Percentiles rank a stretch among this genome's conserved stretches.
These are phyloP conservation scores for Clitopilus passeckerianus DNA, from an alignment of 768 basidiomycete genomes.

Conservation along the genomic window DNA sequence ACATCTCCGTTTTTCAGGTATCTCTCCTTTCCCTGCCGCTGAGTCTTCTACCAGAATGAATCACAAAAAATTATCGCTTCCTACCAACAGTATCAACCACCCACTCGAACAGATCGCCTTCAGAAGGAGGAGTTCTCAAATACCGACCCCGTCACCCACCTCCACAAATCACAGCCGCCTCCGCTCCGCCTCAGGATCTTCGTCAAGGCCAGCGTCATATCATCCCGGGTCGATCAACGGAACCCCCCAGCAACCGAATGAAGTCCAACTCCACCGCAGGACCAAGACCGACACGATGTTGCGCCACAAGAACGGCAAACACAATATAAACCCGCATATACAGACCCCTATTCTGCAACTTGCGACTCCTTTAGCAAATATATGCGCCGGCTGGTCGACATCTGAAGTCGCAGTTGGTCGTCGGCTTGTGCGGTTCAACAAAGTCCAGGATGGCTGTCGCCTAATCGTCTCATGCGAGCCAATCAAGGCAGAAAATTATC, in stretches of 20 bases:
- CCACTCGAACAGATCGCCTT: constrained; percentile 22
- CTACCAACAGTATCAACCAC: constrained; percentile 17
- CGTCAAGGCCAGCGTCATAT: constrained; percentile 15
- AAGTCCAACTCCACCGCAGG: constrained; percentile 35
- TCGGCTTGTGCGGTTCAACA: constrained; percentile 82
- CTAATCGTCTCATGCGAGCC: constrained; percentile 78
- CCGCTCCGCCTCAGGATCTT: constrained; percentile 9
- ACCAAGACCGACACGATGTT: constrained; percentile 37
- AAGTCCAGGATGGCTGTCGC: constrained; percentile 69
- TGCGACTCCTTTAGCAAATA: constrained; percentile 46
- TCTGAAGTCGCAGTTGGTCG: constrained; percentile 68
- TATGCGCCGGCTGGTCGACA: constrained; percentile 55
- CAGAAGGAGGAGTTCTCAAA: constrained; percentile 33
- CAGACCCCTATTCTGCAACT: constrained; percentile 60
- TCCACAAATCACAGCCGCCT: constrained; percentile 28
- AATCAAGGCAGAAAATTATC: constrained; percentile 70
- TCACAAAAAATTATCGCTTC: constrained; percentile 25
- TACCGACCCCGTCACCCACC: constrained; percentile 35
- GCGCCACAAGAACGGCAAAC: constrained; percentile 35
- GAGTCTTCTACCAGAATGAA: constrained; percentile 8
- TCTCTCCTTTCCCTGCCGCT: constrained; percentile 4
- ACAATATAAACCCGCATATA: constrained; percentile 36
- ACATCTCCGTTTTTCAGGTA: constrained; percentile 3
- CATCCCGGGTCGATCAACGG: not conserved
- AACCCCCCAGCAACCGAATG: constrained; percentile 2